phyloP scores from a whole-genome alignment of 2,329 filamentous ascomycete genomes.

The Ampelomyces quisqualis region DNA sequence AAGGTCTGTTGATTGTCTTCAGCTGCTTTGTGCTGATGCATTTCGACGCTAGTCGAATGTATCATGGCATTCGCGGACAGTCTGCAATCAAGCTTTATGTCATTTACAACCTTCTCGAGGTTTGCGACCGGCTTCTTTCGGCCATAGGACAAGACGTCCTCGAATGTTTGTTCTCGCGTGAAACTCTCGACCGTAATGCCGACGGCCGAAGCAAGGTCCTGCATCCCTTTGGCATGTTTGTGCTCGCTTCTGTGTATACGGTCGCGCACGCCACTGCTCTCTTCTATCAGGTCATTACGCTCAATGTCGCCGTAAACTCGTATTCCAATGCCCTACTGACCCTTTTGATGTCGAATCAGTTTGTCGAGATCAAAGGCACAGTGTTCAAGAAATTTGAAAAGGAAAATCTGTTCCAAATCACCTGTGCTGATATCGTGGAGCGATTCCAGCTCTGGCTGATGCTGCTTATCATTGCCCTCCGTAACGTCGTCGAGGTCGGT shows the following conservation, averaged over 20 bases:
- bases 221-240: conserved; percentile 86
- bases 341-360: conserved; percentile 92
- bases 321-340: conserved; percentile 96
- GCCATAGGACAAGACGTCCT: conserved; percentile 94
- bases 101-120: conserved; percentile 96
- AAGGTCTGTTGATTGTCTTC: conserved; percentile 81
- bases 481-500: conserved; percentile 94
- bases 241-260: conserved; percentile 83
- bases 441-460: conserved; percentile 98
- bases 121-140: conserved; percentile 83
- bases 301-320: conserved; percentile 97
- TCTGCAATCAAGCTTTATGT: conserved; percentile 98
- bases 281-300: conserved; percentile 96
- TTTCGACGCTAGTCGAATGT: conserved; percentile 95
- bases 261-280: conserved; percentile 82
- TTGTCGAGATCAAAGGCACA: conserved; percentile 97
- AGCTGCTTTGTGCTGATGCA: conserved; percentile 85
- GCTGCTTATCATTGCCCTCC: conserved; percentile 91
- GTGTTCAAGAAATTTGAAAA: conserved; percentile 99
- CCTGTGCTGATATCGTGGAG: conserved; percentile 94
- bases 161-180: conserved; percentile 90
- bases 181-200: conserved; percentile 83
- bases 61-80: conserved; percentile 94
- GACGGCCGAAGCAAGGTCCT: conserved; percentile 90
- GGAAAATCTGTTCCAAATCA: conserved; percentile 94